phyloP scores from a whole-genome alignment of 257 asterid genomes.

The Solanum pennellii region DNA sequence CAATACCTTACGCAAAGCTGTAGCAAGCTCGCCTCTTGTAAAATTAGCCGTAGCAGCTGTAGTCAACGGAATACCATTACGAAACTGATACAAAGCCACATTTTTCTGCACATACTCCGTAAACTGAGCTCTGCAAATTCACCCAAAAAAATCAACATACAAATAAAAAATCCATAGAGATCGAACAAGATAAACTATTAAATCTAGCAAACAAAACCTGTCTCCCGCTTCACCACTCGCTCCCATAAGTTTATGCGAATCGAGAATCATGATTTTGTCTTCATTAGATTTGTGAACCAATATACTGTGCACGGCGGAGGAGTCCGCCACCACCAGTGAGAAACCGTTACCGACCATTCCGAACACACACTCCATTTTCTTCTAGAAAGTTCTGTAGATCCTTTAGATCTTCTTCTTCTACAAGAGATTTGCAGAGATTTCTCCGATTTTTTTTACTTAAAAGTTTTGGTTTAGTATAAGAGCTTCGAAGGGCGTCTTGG shows the following conservation, averaged over 20 bases:
- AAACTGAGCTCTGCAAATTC: conserved; percentile 63
- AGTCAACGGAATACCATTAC: conserved; percentile 94
- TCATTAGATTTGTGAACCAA: conserved; percentile 92
- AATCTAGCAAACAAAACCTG: conserved; percentile 28
- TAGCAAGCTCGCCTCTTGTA: conserved; percentile 98
- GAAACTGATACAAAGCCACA: conserved; percentile 84
- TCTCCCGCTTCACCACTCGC: conserved; percentile 98
- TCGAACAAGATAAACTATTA: not conserved
- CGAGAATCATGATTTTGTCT: conserved; percentile 88
- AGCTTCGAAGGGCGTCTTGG: conserved; percentile 42
- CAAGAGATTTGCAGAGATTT: not conserved
- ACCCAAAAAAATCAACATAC: not conserved
- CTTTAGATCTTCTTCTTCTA: not conserved
- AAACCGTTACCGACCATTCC: conserved; percentile 84
- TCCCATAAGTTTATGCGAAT: conserved; percentile 93
- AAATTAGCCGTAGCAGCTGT: conserved; percentile 89
- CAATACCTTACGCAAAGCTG: conserved; percentile 85
- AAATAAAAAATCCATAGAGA: not conserved
- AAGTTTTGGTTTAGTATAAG: not conserved
- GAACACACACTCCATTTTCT: conserved; percentile 81
- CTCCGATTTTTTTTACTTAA: not conserved
- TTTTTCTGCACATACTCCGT: conserved; percentile 95
- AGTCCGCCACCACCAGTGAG: conserved; percentile 80
- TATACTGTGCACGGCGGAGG: conserved; percentile 95
- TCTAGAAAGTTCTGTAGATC: not conserved